Conservation (phyloP, 2,329 filamentous ascomycete genomes). For the Tolypocladium tropicale region DNA sequence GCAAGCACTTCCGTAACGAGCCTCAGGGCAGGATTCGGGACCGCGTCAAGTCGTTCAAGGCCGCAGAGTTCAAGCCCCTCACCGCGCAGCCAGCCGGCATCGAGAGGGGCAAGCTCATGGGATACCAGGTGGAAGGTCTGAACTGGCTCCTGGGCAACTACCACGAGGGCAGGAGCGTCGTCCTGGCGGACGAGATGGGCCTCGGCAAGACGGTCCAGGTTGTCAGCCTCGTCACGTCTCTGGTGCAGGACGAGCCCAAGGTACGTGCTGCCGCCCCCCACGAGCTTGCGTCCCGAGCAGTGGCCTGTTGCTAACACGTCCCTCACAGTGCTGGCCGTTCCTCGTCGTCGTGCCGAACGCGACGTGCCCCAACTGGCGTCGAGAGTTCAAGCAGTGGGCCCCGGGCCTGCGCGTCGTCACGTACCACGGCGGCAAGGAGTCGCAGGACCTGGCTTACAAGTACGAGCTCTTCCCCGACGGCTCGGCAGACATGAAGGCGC, state of each 20-base stretch:
- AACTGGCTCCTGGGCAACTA: constrained; percentile 96
- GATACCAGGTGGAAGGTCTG: constrained; percentile 83
- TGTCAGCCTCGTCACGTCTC: constrained; percentile 66
- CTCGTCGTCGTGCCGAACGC: constrained; percentile 89
- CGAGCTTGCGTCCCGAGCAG: too few relatives aligned
- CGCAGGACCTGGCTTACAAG: constrained; percentile 66
- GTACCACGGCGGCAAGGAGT: constrained; percentile 69
- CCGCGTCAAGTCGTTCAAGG: constrained; percentile 58
- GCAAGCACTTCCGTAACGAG: constrained; percentile 56
- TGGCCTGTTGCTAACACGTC: constrained; percentile 12
- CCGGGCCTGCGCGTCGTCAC: constrained; percentile 81
- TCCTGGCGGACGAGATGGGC: constrained; percentile 96
- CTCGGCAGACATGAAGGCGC: constrained; percentile 63
- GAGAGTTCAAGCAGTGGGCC: constrained; percentile 91
- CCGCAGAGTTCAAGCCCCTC: constrained; percentile 57
- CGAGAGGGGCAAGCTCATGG: constrained; percentile 75
- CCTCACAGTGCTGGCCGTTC: constrained; percentile 67
- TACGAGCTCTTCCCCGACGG: constrained; percentile 75
- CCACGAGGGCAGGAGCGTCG: constrained; percentile 71
- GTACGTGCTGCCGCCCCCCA: constrained; percentile 6
- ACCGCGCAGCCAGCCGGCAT: constrained; percentile 64
- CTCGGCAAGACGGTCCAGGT: constrained; percentile 95
- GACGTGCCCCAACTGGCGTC: constrained; percentile 94
- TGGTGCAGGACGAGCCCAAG: constrained; percentile 55
- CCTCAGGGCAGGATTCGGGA: constrained; percentile 50